Conservation (phyloP, 805 yeast species). For the Teunomyces gatunensis region DNA sequence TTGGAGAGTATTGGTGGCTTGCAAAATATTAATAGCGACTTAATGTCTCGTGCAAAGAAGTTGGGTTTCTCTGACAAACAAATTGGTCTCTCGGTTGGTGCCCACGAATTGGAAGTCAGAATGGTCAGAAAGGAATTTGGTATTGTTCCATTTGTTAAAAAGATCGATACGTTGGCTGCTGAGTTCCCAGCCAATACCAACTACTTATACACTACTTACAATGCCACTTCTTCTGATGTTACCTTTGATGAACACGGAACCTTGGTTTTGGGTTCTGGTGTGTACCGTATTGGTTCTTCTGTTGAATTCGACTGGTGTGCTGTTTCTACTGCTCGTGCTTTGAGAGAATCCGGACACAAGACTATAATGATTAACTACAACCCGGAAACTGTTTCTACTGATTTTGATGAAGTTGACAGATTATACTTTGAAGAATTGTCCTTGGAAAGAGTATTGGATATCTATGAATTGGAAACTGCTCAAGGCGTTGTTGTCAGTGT, state of each 20-base stretch:
- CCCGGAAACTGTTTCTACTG: conserved; percentile 98
- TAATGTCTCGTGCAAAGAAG: conserved; percentile 79
- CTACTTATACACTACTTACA: conserved; percentile 93
- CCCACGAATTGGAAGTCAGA: conserved; percentile 80
- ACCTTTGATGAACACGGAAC: conserved; percentile 87
- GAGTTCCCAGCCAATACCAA: conserved; percentile 98
- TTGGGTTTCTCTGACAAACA: conserved; percentile 95
- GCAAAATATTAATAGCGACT: conserved; percentile 60
- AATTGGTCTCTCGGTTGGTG: conserved; percentile 72
- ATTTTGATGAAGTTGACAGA: conserved; percentile 97
- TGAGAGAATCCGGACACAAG: conserved; percentile 81
- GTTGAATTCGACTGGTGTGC: conserved; percentile 99
- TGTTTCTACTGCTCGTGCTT: conserved; percentile 91
- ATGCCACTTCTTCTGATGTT: conserved; percentile 83
- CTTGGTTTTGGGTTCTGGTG: conserved; percentile 97
- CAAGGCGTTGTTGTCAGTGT: conserved; percentile 92
- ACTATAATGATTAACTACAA: conserved; percentile 96
- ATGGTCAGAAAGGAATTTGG: conserved; percentile 75
- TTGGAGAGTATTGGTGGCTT: conserved; percentile 56
- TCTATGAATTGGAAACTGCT: conserved; percentile 87
- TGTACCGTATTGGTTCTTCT: conserved; percentile 96
- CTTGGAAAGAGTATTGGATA: conserved; percentile 95
- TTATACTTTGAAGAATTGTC: conserved; percentile 94
- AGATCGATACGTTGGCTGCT: conserved; percentile 96
- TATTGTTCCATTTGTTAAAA: conserved; percentile 89